Conservation (phyloP, 2,329 filamentous ascomycete species). For the Conoideocrella luteorostrata region DNA sequence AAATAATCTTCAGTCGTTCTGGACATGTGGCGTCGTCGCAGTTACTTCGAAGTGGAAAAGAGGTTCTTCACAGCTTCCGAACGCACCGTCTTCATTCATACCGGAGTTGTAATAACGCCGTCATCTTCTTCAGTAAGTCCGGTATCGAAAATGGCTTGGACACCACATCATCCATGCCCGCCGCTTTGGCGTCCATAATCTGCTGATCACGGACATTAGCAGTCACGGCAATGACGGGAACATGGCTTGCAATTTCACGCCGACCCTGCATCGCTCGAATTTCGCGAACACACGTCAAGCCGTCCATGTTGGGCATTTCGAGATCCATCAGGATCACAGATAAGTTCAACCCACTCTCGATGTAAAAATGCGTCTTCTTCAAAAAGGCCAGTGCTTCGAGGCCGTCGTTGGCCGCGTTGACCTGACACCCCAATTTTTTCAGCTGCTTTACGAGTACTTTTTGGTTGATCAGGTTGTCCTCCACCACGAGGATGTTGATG, state of each 20-base stretch:
- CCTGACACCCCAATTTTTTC: constrained; percentile 50
- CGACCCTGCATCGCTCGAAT: constrained; percentile 32
- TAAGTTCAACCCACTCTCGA: constrained; percentile 18
- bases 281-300: constrained; percentile 32
- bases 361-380: constrained; percentile 23
- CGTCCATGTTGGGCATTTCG: constrained; percentile 45
- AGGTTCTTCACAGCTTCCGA: too few species aligned
- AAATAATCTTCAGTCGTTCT: too few species aligned
- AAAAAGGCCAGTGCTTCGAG: constrained; percentile 45
- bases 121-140: too few species aligned
- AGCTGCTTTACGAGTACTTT: constrained; percentile 61
- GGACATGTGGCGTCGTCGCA: too few species aligned
- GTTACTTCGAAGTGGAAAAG: too few species aligned
- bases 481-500: constrained; percentile 55
- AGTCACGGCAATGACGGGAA: constrained; percentile 41
- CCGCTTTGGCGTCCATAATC: too few species aligned
- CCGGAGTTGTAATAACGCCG: too few species aligned
- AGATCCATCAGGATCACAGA: constrained; percentile 40
- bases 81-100: too few species aligned
- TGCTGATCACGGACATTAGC: too few species aligned
- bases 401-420: constrained; percentile 56
- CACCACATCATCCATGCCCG: too few species aligned
- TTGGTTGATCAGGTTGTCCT: constrained; percentile 64
- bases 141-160: too few species aligned
- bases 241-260: constrained; percentile 24